phyloP scores from a whole-genome alignment of 2,329 filamentous ascomycete species.

The Eutypella sp. region DNA sequence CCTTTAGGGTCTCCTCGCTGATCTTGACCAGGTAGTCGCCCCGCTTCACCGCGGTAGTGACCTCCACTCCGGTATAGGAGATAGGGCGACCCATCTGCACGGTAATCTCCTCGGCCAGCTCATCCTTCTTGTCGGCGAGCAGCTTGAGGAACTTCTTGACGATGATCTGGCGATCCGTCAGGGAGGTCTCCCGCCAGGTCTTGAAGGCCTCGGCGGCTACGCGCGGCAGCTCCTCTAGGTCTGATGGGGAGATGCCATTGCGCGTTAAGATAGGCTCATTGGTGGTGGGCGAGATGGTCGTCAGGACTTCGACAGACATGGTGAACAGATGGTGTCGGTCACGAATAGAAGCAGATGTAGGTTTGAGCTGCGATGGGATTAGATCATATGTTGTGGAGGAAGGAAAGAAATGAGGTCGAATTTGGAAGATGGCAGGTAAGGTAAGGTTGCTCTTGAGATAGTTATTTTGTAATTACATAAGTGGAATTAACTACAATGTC shows the following conservation, averaged over 20 bases:
- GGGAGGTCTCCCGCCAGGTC: constrained; percentile 67
- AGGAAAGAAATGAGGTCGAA: too few species aligned
- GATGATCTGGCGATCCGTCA: constrained; percentile 73
- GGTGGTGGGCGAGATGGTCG: constrained; percentile 85
- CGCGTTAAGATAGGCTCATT: constrained; percentile 79
- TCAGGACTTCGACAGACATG: constrained; percentile 62
- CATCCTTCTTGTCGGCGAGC: constrained; percentile 68
- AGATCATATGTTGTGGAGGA: too few species aligned
- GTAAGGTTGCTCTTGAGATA: background rate
- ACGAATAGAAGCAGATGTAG: too few species aligned
- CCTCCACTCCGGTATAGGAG: constrained; percentile 74
- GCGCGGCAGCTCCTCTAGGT: constrained; percentile 67
- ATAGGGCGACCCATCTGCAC: constrained; percentile 96
- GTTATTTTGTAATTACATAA: background rate
- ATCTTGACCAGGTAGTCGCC: constrained; percentile 83
- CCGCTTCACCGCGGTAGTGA: constrained; percentile 78
- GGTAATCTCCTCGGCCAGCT: constrained; percentile 77
- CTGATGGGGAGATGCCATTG: constrained; percentile 64
- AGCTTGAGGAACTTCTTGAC: constrained; percentile 73
- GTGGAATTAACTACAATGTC: background rate
- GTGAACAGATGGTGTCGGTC: constrained; percentile 15
- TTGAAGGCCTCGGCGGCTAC: constrained; percentile 71
- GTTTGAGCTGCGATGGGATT: too few species aligned
- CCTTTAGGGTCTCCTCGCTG: constrained; percentile 70
- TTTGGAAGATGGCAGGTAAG: background rate